These are phyloP conservation scores for Eremothecium gossypii DNA, from an alignment of 1,139 yeast species.

Conservation along the genomic window DNA sequence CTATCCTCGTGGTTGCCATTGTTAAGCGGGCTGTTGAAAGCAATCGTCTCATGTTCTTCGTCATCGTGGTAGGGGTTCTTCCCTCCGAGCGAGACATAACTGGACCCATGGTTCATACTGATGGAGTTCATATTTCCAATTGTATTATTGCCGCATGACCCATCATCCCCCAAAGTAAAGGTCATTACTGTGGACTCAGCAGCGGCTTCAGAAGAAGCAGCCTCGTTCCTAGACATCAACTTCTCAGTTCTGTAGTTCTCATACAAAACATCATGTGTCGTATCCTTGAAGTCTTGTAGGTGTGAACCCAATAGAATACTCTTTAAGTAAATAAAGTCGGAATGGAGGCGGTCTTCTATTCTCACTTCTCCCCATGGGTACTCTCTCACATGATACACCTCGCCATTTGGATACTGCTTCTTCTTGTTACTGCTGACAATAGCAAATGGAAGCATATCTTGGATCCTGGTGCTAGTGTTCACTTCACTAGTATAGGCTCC, in stretches of 20 bases:
- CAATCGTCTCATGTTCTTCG: constrained; percentile 1
- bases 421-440: constrained; percentile 36
- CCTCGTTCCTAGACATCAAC: constrained; percentile 4
- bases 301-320: constrained; percentile 68
- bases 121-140: neutral
- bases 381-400: constrained; percentile 31
- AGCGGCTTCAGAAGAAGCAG: constrained; percentile 1
- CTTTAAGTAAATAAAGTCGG: constrained; percentile 58
- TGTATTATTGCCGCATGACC: neutral
- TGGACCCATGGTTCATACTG: neutral
- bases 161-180: constrained; percentile 1
- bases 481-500: neutral
- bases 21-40: neutral
- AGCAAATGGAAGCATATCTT: constrained; percentile 41
- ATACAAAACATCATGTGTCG: constrained; percentile 57
- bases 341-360: constrained; percentile 46
- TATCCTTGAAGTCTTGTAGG: constrained; percentile 63
- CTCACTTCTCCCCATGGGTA: constrained; percentile 40
- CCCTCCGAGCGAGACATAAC: neutral
- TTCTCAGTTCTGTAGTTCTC: constrained; percentile 62
- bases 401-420: constrained; percentile 23
- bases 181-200: constrained; percentile 3
- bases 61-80: neutral
- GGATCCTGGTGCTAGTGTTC: constrained; percentile 21
- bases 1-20: constrained; percentile 1